A percentile compares a stretch with the other conserved stretches of the same genome.
These are phyloP conservation scores for Hysterangium stoloniferum DNA, from an alignment of 768 basidiomycete genomes.

Conservation along the genomic window DNA sequence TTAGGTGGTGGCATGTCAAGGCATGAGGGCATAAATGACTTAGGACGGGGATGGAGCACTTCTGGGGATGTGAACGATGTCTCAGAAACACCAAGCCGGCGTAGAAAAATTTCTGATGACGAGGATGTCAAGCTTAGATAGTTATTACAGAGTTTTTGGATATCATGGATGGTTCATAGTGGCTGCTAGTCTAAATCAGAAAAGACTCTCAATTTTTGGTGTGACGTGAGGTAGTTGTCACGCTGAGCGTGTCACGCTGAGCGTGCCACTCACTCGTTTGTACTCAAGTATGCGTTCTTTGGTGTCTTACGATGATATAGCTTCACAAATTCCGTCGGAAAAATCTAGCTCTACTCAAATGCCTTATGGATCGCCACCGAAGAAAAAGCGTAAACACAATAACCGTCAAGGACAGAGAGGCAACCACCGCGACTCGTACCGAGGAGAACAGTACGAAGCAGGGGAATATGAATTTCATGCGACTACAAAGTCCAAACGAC, in stretches of 20 bases:
- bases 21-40: not conserved
- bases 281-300: conserved; percentile 32
- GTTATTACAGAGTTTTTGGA: not conserved
- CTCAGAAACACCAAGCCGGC: not conserved
- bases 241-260: not conserved
- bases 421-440: conserved; percentile 30
- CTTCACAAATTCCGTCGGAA: conserved; percentile 28
- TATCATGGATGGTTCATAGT: not conserved
- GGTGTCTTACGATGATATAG: conserved; percentile 60
- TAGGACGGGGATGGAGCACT: conserved; percentile 4
- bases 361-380: conserved; percentile 33
- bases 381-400: conserved; percentile 46
- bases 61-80: not conserved
- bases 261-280: not conserved
- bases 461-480: conserved; percentile 16
- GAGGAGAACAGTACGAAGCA: conserved; percentile 33
- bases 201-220: too few species aligned
- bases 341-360: conserved; percentile 15
- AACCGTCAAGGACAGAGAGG: conserved; percentile 26
- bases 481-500: conserved; percentile 26
- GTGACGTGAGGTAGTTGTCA: not conserved
- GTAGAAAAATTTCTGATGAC: not conserved
- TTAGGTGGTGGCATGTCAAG: not conserved
- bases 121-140: not conserved
- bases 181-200: too few species aligned